Conservation (phyloP, 2,329 filamentous ascomycete genomes). For the Clonostachys rhizophaga region DNA sequence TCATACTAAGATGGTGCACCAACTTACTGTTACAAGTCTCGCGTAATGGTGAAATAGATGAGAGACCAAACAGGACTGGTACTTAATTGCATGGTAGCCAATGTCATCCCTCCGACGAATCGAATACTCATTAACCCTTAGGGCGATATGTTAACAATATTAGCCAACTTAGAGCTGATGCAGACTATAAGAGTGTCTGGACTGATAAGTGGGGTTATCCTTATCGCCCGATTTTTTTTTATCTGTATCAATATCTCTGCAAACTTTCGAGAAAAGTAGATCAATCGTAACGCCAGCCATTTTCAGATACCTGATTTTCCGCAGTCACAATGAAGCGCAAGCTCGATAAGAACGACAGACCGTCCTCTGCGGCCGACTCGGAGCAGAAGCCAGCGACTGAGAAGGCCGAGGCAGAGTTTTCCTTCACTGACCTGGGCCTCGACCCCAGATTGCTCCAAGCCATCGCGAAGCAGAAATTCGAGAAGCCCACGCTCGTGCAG, state of each 20-base stretch:
- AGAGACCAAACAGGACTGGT: too few relatives aligned
- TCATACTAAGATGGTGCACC: too few relatives aligned
- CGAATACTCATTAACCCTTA: too few relatives aligned
- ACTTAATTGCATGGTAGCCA: too few relatives aligned
- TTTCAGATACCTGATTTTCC: neutral
- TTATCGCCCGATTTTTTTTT: too few relatives aligned
- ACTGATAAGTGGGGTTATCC: too few relatives aligned
- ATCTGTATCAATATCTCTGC: neutral
- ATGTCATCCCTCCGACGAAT: too few relatives aligned
- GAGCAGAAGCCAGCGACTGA: constrained; percentile 9
- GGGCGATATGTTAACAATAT: too few relatives aligned
- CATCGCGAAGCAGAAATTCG: constrained; percentile 77
- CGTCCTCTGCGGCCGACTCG: constrained; percentile 18
- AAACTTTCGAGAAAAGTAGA: neutral
- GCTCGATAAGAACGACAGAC: constrained; percentile 50
- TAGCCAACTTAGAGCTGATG: too few relatives aligned
- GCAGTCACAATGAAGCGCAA: constrained; percentile 51
- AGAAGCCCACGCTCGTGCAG: constrained; percentile 85
- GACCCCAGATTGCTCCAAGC: constrained; percentile 84
- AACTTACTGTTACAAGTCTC: too few relatives aligned
- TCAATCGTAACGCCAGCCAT: neutral
- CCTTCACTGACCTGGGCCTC: constrained; percentile 74
- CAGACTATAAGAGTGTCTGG: too few relatives aligned
- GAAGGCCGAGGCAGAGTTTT: constrained; percentile 24
- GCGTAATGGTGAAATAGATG: too few relatives aligned